Evolutionary conservation across 1,139 yeast genomes (phyloP).

Genomic region (Blastobotrys malaysiensis): DNA sequence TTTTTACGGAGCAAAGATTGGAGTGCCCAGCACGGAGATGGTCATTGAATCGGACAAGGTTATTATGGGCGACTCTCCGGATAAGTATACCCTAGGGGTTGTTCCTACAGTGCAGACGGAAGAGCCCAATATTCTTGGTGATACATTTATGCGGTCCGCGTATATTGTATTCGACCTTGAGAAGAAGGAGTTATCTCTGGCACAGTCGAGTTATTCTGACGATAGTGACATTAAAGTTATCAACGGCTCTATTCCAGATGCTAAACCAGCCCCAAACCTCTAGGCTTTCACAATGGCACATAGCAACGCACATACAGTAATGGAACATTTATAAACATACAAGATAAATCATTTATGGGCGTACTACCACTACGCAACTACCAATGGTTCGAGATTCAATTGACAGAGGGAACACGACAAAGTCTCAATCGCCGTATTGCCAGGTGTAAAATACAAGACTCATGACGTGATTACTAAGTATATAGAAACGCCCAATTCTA

Average conservation of each 20-base stretch:
- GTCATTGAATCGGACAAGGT: constrained; percentile 22
- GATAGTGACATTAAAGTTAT: constrained; percentile 18
- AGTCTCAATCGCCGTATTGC: too few species aligned
- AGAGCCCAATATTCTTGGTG: constrained; percentile 49
- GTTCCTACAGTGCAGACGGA: constrained; percentile 24
- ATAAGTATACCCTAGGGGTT: constrained; percentile 23
- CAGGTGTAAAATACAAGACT: too few species aligned
- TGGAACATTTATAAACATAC: neutral
- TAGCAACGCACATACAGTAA: too few species aligned
- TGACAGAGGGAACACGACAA: too few species aligned
- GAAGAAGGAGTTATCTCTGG: constrained; percentile 57
- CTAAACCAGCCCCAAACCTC: constrained; percentile 8
- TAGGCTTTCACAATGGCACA: too few species aligned
- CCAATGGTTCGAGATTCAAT: too few species aligned
- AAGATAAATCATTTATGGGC: too few species aligned
- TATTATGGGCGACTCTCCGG: constrained; percentile 20
- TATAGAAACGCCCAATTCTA: too few species aligned
- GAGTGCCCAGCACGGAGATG: constrained; percentile 27
- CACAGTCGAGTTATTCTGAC: constrained; percentile 44
- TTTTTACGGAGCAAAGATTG: constrained; percentile 27
- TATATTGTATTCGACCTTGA: constrained; percentile 78
- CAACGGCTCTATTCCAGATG: constrained; percentile 9
- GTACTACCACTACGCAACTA: too few species aligned
- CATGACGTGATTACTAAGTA: too few species aligned
- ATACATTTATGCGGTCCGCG: constrained; percentile 66